Evolutionary conservation across 768 basidiomycete species (phyloP), one percentile per base, ranked within the genome.

Genomic region (Antrodiella citrinella): DNA sequence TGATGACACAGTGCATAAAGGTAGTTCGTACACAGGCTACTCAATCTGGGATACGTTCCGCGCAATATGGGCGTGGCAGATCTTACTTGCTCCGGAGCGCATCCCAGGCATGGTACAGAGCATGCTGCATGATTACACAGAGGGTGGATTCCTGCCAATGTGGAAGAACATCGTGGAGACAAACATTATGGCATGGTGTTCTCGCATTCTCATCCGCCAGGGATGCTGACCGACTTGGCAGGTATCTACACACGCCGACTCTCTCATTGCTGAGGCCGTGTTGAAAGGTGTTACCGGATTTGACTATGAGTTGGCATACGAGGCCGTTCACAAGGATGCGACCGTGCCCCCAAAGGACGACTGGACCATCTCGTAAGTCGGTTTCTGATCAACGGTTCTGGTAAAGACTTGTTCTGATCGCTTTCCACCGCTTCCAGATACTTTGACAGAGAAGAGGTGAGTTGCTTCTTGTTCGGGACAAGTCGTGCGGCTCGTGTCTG

Each of bases 161-260:
- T 91, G 89, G 89, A 91, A 90, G 67, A 91, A 91, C 53, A 75
- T 91, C 12, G 78, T 85, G 21, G 81, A 91, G 60, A 90, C 88
- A 1, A 91, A 88, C 56, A 89, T 90, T 57, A 91, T 91, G 88
- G 81, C 80, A 49, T 18, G 5, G 35, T 38, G 3, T 18, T 2
- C 22, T 2, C 20, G 13, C 15, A 9, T 25, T 2, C 44, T 54
- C 10, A 15, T 44, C 11, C 26, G 24, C 51, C 10, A 40, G 11
- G 45, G 2, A 47, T 23, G 23, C 5, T 11, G 25, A 39, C n/a
- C n/a, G 18, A 7, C 9, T 45, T 18, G 3, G 13, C 44, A 84
- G 83, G 78, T 90, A 13, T 84, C 74, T 9, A 90, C 86, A 0
- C 86, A 92, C 55, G 85, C 86, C 5, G 86, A 87, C 59, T 87